These are phyloP conservation scores for Plantago elongata DNA, from an alignment of 257 asterid species.

Conservation along the genomic window DNA sequence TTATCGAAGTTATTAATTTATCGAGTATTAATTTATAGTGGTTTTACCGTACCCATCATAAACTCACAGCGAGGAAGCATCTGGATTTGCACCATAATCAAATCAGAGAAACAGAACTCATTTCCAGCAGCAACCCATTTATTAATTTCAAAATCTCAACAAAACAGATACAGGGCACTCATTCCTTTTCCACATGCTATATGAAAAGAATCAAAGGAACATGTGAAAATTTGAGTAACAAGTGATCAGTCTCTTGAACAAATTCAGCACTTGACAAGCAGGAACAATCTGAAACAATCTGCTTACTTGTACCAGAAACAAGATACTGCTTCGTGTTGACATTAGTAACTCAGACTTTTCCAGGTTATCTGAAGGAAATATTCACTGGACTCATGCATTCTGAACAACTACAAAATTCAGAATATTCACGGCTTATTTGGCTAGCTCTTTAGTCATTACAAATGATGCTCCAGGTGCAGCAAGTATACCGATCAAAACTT, in stretches of 20 bases:
- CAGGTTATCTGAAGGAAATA: not conserved
- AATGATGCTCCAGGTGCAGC: not conserved
- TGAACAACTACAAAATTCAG: not conserved
- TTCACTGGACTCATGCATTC: not conserved
- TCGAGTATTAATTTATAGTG: no score
- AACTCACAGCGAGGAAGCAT: no score
- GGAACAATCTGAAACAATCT: conserved; percentile 12
- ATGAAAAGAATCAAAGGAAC: not conserved
- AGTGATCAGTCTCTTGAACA: not conserved
- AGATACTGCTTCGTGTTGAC: not conserved
- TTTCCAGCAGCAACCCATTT: not conserved
- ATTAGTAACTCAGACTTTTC: not conserved
- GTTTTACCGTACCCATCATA: no score
- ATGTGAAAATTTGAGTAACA: not conserved
- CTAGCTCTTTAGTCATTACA: not conserved
- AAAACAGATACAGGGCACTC: not conserved
- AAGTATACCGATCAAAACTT: not conserved
- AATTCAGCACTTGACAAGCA: not conserved
- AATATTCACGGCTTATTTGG: not conserved
- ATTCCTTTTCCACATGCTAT: not conserved
- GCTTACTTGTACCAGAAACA: not conserved
- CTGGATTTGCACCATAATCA: no score
- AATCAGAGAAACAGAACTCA: no score
- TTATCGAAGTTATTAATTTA: no score
- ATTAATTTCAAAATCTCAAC: not conserved